phyloP scores from a whole-genome alignment of 2,329 filamentous ascomycete genomes.

The Talaromyces albobiverticillius region DNA sequence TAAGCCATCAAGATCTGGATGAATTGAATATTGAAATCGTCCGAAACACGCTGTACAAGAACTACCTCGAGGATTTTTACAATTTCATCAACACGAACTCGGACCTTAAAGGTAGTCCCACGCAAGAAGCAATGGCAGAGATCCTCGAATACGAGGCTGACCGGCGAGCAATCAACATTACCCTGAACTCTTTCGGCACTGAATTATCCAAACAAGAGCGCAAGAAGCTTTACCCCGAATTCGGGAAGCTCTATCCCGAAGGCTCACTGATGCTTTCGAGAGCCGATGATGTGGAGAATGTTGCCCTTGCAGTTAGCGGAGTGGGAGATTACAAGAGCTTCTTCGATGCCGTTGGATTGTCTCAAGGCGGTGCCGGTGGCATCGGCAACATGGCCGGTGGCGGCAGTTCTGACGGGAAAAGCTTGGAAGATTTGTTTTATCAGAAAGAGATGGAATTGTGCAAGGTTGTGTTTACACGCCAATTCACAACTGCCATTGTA shows the following conservation, averaged over 20 bases:
- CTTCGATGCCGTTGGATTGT: constrained; percentile 86
- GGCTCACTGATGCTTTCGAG: constrained; percentile 92
- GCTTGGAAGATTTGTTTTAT: constrained; percentile 96
- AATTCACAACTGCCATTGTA: constrained; percentile 92
- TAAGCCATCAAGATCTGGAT: constrained; percentile 94
- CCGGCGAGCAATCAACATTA: constrained; percentile 96
- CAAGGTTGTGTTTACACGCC: constrained; percentile 89
- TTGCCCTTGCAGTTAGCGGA: constrained; percentile 88
- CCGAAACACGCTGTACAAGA: constrained; percentile 97
- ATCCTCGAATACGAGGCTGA: constrained; percentile 97
- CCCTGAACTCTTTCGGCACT: constrained; percentile 96
- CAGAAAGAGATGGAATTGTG: constrained; percentile 99
- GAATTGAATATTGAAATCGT: constrained; percentile 99
- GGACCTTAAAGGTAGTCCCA: constrained; percentile 84
- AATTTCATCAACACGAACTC: constrained; percentile 87
- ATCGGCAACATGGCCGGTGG: constrained; percentile 84
- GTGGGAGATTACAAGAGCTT: constrained; percentile 92
- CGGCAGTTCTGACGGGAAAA: constrained; percentile 76
- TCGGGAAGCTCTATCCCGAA: constrained; percentile 89
- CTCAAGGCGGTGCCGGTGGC: constrained; percentile 68
- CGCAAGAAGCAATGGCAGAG: constrained; percentile 91
- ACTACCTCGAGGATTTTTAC: constrained; percentile 97
- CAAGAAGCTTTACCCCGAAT: constrained; percentile 91
- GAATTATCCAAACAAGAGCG: constrained; percentile 90
- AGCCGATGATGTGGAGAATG: constrained; percentile 91